Evolutionary conservation across 1,284 basidiomycete species (phyloP).

Genomic region (Microbotryum intermedium): DNA sequence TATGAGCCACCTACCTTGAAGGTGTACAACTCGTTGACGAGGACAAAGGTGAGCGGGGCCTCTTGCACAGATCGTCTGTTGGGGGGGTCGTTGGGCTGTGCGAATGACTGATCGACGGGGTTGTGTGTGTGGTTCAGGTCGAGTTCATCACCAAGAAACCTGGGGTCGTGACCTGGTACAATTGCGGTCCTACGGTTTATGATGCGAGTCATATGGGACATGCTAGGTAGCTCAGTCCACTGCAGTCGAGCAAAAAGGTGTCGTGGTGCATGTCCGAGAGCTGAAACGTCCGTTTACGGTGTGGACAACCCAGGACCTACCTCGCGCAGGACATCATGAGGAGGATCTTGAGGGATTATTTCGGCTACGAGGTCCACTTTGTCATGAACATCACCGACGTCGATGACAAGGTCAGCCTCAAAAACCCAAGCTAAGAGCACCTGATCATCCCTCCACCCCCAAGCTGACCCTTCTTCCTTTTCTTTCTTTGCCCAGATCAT

Average conservation of each 20-base stretch:
- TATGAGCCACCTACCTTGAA: constrained; percentile 50
- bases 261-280: background rate
- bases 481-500: constrained; percentile 60
- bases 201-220: constrained; percentile 99
- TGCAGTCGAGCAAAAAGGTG: background rate
- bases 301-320: constrained; percentile 98
- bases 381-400: constrained; percentile 99
- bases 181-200: constrained; percentile 88
- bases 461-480: background rate
- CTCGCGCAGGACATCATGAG: constrained; percentile 94
- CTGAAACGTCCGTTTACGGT: too few species aligned
- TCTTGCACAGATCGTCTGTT: too few species aligned
- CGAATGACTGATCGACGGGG: too few species aligned
- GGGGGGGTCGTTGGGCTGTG: background rate
- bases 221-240: constrained; percentile 58
- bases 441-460: background rate
- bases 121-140: constrained; percentile 45
- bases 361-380: constrained; percentile 94
- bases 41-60: constrained; percentile 65
- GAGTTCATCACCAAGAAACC: constrained; percentile 74
- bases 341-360: constrained; percentile 88
- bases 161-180: constrained; percentile 78
- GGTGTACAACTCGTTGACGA: constrained; percentile 90
- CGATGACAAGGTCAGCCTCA: constrained; percentile 79
- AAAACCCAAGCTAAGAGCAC: background rate